Base-by-base conservation (phyloP, 306 rosid species). In the Ormosia emarginata region DNA sequence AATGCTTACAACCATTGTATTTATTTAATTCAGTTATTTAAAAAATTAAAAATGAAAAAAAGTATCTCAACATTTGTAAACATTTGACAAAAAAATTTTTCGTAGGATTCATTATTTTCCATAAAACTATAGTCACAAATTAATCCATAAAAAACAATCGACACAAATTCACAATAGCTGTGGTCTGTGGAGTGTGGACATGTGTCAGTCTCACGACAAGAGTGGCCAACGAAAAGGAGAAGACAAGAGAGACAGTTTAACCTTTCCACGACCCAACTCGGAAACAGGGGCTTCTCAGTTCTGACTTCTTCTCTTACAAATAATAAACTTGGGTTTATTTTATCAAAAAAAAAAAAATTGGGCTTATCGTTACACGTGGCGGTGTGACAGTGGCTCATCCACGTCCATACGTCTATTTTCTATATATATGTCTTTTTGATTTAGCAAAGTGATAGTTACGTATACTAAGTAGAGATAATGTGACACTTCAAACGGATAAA, bases 321-420 rank as follows among this genome's bases (percentile, higher is more conserved):
- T 1, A 24, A 24, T 24, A 8, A 7, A 46, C 2, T 34, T 34
- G 4, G 12, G 53, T 74, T 72, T 29, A 75, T 58, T 24, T 24
- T 24, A 24, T 24, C 24, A 24, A 24, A 24, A 24, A 24, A 24
- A 24, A 13, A 0, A 8, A 9, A 46, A 2, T 34, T 34, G 4
- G 12, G 53, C 57, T 72, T 29, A 75, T 58, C 58, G 17, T 29
- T 41, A 58, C 69, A 75, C 44, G 58, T 75, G 79, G 79, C 69
- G 8, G 44, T 8, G 3, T 14, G 3, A 30, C 11, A 59, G 40
- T 75, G 79, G 79, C 9, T 30, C 33, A 59, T 29, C 70, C 79
- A 56, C 14, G 52, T 11, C 52, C 52, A n/a, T 47, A 10, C 43
- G 29, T 40, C 8, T 74, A 37, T 12, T 40, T 39, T 73, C 39